Evolutionary conservation across 208 protist genomes (phyloP), one percentile per base, ranked within the genome.

Genomic region (Strigomonas culicis): DNA sequence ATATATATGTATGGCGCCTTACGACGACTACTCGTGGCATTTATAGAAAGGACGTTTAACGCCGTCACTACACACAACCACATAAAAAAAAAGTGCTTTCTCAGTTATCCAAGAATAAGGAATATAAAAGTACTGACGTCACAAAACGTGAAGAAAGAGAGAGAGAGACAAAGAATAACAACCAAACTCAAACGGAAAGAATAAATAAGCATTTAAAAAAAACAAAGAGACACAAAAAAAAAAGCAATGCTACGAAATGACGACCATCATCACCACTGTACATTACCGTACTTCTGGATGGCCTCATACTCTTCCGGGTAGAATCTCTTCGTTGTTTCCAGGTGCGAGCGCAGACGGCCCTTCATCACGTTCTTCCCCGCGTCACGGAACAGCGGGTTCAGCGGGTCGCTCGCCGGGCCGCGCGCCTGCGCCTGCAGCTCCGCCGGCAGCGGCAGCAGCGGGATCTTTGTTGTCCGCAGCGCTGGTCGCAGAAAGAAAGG

Each of bases 251-350:
- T 77, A 64, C 11, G 70, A 43, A 6, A 91, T 66, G 0, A 60
- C 57, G 39, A 75, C 81, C 19, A 87, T 75, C 21, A 93, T 52
- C 25, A 73, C 46, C 36, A 77, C 66, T 31, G 81, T 6, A 19
- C 7, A 53, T 10, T 74, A 10, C 77, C 77, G 62, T 85, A 85
- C 70, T 85, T 86, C 24, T 86, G 73, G 64, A 90, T 89, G 19
- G 79, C 47, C 34, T 79, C 70, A 55, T 41, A 58, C 52, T 34
- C 13, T 19, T 58, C 30, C 22, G 55, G 55, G 34, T 60, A 60
- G 19, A 39, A 60, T 4, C 34, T 4, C 34, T 60, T 46, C 2
- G 55, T 60, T 25, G 31, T 44, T 1, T 46, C 19, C 28, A 39
- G 34, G 34, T 60, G 55, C 55, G 55, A 30, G 22, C 55, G 55